These are phyloP conservation scores for Globisporangium spiculum DNA, from an alignment of 352 stramenopile genomes.

Conservation along the genomic window DNA sequence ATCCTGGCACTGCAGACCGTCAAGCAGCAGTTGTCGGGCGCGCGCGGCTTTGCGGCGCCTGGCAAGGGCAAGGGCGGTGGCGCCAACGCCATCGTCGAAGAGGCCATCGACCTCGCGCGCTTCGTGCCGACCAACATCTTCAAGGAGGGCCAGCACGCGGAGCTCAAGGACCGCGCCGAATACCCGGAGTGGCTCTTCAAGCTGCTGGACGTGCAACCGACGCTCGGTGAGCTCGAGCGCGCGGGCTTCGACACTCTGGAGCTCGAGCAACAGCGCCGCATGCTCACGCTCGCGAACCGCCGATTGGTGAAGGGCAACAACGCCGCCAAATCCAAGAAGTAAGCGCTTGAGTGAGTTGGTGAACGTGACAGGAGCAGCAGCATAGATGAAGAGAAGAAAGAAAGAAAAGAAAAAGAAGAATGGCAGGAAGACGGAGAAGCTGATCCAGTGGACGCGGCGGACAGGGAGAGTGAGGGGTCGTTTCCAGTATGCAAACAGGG, in stretches of 20 bases:
- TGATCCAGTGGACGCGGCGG: background rate
- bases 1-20: constrained; percentile 26
- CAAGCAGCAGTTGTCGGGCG: constrained; percentile 29
- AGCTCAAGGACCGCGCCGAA: constrained; percentile 76
- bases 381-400: background rate
- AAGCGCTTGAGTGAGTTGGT: constrained; percentile 20
- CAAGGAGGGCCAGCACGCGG: constrained; percentile 80
- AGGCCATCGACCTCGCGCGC: constrained; percentile 71
- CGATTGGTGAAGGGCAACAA: constrained; percentile 72
- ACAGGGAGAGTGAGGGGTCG: background rate
- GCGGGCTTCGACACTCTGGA: constrained; percentile 76
- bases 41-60: constrained; percentile 55
- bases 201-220: constrained; percentile 69
- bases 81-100: constrained; percentile 48
- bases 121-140: constrained; percentile 84
- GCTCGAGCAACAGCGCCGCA: constrained; percentile 76
- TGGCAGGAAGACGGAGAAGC: background rate
- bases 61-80: constrained; percentile 65
- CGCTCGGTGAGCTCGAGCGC: constrained; percentile 76
- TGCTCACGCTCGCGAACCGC: constrained; percentile 73
- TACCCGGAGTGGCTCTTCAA: constrained; percentile 85
- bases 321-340: constrained; percentile 85
- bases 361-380: background rate
- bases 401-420: background rate
- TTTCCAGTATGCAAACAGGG: background rate